Conservation (phyloP, 192 early-diverging fungal genomes). For the Oehlia diaphana region DNA sequence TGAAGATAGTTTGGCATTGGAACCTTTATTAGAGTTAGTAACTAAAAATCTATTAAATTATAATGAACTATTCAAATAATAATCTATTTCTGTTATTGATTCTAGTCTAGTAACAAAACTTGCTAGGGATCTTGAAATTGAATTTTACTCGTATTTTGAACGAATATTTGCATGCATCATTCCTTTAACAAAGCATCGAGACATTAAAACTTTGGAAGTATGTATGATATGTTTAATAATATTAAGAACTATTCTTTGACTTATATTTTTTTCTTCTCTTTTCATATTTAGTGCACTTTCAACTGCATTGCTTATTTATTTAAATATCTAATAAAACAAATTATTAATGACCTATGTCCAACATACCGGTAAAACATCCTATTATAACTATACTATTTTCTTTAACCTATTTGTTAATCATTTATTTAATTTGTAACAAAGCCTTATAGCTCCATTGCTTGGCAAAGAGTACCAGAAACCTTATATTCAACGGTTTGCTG, state of each 20-base stretch:
- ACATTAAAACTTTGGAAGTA: conserved; percentile 79
- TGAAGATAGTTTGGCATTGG: conserved; percentile 67
- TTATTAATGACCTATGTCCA: conserved; percentile 66
- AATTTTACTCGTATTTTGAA: conserved; percentile 79
- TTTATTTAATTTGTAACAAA: conserved; percentile 23
- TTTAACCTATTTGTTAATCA: background rate
- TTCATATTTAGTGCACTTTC: conserved; percentile 62
- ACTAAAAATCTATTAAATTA: background rate
- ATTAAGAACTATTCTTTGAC: background rate
- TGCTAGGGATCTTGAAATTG: conserved; percentile 89
- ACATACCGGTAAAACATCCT: conserved; percentile 58
- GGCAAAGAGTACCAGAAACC: conserved; percentile 64
- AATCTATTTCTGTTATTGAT: conserved; percentile 2
- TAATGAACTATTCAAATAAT: background rate
- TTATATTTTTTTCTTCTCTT: background rate
- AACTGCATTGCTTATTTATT: conserved; percentile 88
- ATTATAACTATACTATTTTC: background rate
- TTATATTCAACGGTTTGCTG: conserved; percentile 85
- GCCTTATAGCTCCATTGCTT: conserved; percentile 73
- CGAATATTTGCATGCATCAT: conserved; percentile 64
- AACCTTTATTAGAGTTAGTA: conserved; percentile 80
- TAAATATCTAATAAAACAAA: conserved; percentile 79
- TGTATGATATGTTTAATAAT: background rate
- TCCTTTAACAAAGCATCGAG: conserved; percentile 64
- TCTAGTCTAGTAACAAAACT: conserved; percentile 74